phyloP scores from a whole-genome alignment of 768 basidiomycete genomes.

The Phanerochaete sordida region DNA sequence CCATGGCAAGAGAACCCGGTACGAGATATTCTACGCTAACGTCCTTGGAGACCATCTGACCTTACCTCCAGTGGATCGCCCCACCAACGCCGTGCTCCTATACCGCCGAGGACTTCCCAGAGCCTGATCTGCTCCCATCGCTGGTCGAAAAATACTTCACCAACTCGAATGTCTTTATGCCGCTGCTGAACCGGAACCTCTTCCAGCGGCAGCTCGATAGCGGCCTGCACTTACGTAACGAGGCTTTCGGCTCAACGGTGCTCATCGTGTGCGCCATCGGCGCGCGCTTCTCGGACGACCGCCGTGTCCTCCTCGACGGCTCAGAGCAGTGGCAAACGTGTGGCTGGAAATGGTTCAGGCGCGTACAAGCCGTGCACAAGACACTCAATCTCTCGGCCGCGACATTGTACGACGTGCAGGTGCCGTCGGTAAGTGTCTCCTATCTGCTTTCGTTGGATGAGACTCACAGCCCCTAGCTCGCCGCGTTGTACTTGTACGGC shows the following conservation, averaged over 20 bases:
- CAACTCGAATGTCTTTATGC: conserved; percentile 31
- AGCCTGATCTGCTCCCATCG: conserved; percentile 22
- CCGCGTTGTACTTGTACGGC: conserved; percentile 5
- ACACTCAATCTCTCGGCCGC: conserved; percentile 44
- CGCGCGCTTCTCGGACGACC: conserved; percentile 41
- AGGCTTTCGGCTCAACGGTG: conserved; percentile 34
- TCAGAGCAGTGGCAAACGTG: neutral
- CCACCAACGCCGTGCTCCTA: neutral
- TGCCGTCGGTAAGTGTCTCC: conserved; percentile 44
- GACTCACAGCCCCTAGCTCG: neutral
- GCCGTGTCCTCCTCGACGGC: conserved; percentile 28
- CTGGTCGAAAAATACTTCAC: conserved; percentile 43
- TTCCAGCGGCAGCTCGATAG: conserved; percentile 33
- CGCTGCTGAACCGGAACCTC: conserved; percentile 38
- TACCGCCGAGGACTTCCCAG: conserved; percentile 21
- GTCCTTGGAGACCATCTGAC: neutral
- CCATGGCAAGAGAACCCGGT: conserved; percentile 45
- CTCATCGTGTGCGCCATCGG: conserved; percentile 43
- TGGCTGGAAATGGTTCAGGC: conserved; percentile 43
- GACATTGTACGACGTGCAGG: conserved; percentile 67
- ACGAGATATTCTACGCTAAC: conserved; percentile 14
- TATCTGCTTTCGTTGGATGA: conserved; percentile 6
- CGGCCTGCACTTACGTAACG: conserved; percentile 30
- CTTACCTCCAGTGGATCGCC: conserved; percentile 9
- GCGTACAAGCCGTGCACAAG: conserved; percentile 49